Percentiles rank a stretch among this genome's conserved stretches.
These are phyloP conservation scores for Botrytis elliptica DNA, from an alignment of 2,329 filamentous ascomycete species.

Conservation along the genomic window DNA sequence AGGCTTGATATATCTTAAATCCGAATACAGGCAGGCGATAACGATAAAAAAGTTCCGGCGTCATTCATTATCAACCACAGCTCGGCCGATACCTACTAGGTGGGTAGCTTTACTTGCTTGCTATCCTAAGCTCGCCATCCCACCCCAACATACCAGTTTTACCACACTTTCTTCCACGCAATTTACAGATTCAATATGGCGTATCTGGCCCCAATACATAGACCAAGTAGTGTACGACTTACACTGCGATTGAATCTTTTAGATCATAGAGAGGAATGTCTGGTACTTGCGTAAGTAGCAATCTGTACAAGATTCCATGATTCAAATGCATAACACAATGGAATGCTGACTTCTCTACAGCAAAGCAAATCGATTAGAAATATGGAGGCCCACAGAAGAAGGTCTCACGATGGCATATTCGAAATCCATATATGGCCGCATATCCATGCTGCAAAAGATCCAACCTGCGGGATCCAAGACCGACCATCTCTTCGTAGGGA, in stretches of 20 bases:
- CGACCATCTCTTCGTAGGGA: constrained; percentile 90
- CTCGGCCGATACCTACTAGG: not conserved
- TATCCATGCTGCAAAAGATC: constrained; percentile 80
- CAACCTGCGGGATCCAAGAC: constrained; percentile 70
- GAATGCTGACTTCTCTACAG: constrained; percentile 45
- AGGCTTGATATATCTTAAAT: constrained; percentile 5
- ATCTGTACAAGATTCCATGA: not conserved
- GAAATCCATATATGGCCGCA: constrained; percentile 76
- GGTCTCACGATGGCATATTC: constrained; percentile 65
- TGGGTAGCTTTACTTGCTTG: constrained; percentile 16
- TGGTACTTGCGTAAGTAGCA: constrained; percentile 77
- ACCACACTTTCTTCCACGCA: not conserved
- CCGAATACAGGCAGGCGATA: constrained; percentile 21
- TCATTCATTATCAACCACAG: constrained; percentile 18
- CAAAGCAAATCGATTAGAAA: constrained; percentile 81
- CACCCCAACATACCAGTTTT: not conserved
- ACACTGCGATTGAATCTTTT: constrained; percentile 79
- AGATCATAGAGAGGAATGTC: constrained; percentile 69
- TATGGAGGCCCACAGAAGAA: constrained; percentile 69
- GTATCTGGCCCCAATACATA: constrained; percentile 91
- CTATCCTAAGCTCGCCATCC: not conserved
- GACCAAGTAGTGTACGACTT: constrained; percentile 86
- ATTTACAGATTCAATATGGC: constrained; percentile 61
- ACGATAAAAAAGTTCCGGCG: constrained; percentile 19
- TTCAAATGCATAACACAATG: not conserved